Evolutionary conservation across 2,329 filamentous ascomycete genomes (phyloP).

Genomic region (Colletotrichum sp.): DNA sequence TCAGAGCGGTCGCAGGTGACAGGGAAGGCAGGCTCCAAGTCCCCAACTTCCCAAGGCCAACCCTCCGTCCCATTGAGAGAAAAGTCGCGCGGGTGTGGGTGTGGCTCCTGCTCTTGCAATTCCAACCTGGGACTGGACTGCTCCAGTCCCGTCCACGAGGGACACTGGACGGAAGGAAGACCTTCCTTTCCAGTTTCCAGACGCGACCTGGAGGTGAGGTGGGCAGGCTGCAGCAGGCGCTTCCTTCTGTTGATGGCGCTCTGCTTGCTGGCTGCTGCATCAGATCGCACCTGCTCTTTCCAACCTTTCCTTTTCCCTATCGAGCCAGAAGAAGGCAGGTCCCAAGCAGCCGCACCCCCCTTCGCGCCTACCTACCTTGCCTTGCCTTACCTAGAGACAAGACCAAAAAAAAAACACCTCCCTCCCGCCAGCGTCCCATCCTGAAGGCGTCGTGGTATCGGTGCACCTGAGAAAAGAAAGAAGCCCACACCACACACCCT

Average conservation of each 20-base stretch:
- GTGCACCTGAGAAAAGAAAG: neutral
- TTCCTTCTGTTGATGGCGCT: neutral
- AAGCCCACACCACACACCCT: neutral
- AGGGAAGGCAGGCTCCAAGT: neutral
- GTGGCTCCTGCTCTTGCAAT: neutral
- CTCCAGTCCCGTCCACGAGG: neutral
- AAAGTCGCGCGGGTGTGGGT: conserved; percentile 1
- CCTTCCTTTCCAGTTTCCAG: neutral
- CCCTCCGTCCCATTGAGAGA: neutral
- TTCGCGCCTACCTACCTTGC: neutral
- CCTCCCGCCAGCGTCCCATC: neutral
- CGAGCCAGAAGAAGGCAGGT: neutral
- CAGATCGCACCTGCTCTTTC: neutral
- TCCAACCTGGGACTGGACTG: neutral
- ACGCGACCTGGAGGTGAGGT: neutral
- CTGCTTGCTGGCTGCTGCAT: neutral
- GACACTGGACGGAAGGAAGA: neutral
- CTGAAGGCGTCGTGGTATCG: neutral
- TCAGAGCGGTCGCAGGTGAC: neutral
- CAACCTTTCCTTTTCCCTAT: neutral
- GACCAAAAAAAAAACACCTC: neutral
- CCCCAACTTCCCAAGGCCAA: neutral
- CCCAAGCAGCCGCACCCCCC: neutral
- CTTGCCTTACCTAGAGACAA: neutral
- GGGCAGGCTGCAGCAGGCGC: neutral